Evolutionary conservation across 1,284 basidiomycete species (phyloP).

Genomic region (Irpex lacteus): DNA sequence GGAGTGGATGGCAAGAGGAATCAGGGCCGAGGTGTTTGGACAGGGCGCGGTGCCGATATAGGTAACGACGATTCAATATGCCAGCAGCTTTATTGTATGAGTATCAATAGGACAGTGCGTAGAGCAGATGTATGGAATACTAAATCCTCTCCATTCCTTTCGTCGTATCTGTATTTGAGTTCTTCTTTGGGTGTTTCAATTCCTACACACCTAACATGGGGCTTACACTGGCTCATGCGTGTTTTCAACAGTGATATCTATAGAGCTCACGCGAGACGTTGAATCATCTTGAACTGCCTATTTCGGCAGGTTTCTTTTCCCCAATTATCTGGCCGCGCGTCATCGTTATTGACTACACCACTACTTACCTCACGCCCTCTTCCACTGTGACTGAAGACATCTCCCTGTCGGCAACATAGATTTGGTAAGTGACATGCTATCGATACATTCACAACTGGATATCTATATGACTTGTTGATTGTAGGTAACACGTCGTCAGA

Average conservation of each 20-base stretch:
- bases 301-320: not conserved
- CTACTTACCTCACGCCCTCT: not conserved
- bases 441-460: too few relatives aligned
- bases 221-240: too few relatives aligned
- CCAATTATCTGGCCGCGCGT: too few relatives aligned
- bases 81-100: too few relatives aligned
- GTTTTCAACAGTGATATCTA: too few relatives aligned
- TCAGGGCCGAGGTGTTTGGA: conserved; percentile 25
- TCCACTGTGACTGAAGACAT: not conserved
- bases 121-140: too few relatives aligned
- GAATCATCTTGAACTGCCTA: not conserved
- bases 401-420: not conserved
- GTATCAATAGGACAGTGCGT: too few relatives aligned
- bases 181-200: too few relatives aligned
- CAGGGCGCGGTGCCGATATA: conserved; percentile 17
- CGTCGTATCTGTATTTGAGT: too few relatives aligned
- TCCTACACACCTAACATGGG: too few relatives aligned
- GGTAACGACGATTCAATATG: too few relatives aligned
- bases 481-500: not conserved
- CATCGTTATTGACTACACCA: not conserved
- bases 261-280: not conserved
- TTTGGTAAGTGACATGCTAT: not conserved
- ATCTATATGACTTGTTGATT: not conserved
- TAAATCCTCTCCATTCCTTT: too few relatives aligned
- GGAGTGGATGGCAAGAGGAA: conserved; percentile 17